phyloP scores from a whole-genome alignment of 768 basidiomycete species.

The Phallus indusiatus region DNA sequence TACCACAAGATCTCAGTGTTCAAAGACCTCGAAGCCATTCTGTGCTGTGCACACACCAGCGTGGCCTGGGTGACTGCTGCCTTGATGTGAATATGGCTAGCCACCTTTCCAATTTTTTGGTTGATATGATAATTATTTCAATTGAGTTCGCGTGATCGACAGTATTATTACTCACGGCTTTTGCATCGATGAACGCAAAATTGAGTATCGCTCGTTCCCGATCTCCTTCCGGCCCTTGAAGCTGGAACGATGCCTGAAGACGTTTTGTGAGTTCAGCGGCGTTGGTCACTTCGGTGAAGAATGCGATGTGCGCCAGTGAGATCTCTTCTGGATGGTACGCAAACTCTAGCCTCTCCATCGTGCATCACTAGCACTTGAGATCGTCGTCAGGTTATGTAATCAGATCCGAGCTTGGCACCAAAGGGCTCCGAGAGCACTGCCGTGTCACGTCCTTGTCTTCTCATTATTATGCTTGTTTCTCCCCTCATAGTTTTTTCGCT shows the following conservation, averaged over 20 bases:
- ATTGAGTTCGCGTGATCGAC: background rate
- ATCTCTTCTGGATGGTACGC: conserved; percentile 37
- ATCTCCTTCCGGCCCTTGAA: conserved; percentile 52
- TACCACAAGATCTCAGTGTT: conserved; percentile 89
- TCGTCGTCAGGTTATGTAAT: background rate
- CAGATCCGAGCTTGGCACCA: background rate
- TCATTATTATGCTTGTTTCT: conserved; percentile 15
- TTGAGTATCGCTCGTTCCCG: conserved; percentile 68
- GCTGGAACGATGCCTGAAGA: conserved; percentile 60
- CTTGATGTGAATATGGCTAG: conserved; percentile 69
- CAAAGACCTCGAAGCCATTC: conserved; percentile 72
- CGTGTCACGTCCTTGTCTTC: background rate
- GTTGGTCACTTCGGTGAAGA: conserved; percentile 63
- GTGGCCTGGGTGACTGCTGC: conserved; percentile 79
- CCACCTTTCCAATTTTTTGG: conserved; percentile 50
- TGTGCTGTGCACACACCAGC: conserved; percentile 49
- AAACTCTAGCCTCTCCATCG: conserved; percentile 49
- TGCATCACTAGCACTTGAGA: no score
- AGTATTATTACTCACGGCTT: conserved; percentile 53
- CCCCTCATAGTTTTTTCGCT: conserved; percentile 24
- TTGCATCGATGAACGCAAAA: conserved; percentile 85
- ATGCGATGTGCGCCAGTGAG: conserved; percentile 44
- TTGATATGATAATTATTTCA: background rate
- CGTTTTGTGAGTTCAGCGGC: conserved; percentile 48
- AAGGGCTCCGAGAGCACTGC: background rate